Conservation (phyloP, 2,329 filamentous ascomycete genomes). For the Blastomyces emzantsi region DNA sequence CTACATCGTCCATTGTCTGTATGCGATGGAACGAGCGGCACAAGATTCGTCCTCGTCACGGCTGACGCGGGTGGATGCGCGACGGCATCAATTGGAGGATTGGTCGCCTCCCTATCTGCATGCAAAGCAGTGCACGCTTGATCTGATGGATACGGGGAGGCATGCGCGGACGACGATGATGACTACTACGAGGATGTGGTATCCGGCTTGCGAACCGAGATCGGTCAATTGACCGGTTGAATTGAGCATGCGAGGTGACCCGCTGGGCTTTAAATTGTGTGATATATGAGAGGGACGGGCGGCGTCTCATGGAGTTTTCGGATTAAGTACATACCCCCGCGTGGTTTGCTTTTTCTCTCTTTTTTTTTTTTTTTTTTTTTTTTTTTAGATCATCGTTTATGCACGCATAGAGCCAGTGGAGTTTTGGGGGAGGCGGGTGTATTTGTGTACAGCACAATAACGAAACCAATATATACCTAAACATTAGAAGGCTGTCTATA, state of each 20-base stretch:
- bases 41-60: not conserved
- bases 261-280: not conserved
- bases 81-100: not conserved
- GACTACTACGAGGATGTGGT: not conserved
- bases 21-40: not conserved
- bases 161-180: not conserved
- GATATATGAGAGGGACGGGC: not conserved
- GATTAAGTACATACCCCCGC: not conserved
- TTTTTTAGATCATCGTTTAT: not conserved
- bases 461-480: not conserved
- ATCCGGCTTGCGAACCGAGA: not conserved
- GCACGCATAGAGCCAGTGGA: not conserved
- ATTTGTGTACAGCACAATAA: not conserved
- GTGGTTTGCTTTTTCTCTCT: no score
- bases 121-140: conserved; percentile 3
- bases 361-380: not conserved
- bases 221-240: not conserved
- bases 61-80: not conserved
- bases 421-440: not conserved
- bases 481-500: no score
- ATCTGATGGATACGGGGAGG: conserved; percentile 2
- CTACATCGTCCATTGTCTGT: conserved; percentile 4
- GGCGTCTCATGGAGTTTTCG: not conserved
- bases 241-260: not conserved
- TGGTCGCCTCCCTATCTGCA: not conserved